Conservation (phyloP, 1,284 basidiomycete genomes). For the Polyporus tsugae region DNA sequence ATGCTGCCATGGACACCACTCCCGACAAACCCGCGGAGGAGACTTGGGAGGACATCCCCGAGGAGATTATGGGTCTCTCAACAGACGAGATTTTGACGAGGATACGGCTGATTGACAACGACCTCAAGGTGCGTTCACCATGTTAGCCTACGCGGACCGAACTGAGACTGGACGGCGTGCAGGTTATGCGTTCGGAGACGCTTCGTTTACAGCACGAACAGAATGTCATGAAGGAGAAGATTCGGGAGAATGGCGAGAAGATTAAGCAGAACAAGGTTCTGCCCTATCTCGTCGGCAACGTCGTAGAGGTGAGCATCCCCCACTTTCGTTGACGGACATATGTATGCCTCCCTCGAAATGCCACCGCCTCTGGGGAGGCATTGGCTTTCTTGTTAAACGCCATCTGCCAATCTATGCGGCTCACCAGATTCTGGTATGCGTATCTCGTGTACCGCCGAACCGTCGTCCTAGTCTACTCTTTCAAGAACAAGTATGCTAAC, state of each 20-base stretch:
- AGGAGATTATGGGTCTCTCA: slow-evolving; percentile 75
- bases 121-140: slow-evolving; percentile 78
- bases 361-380: not conserved
- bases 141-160: too few species aligned
- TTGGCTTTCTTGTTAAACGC: too few species aligned
- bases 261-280: slow-evolving; percentile 99
- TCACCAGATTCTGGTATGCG: not conserved
- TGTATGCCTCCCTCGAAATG: not conserved
- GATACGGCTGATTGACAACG: slow-evolving; percentile 92
- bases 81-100: slow-evolving; percentile 89
- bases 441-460: not conserved
- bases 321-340: not conserved
- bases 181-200: slow-evolving; percentile 97
- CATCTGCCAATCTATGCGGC: too few species aligned
- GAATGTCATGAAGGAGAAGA: slow-evolving; percentile 97
- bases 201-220: slow-evolving; percentile 94
- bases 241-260: slow-evolving; percentile 97
- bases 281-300: slow-evolving; percentile 97
- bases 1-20: slow-evolving; percentile 74
- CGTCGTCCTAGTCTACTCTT: not conserved
- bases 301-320: slow-evolving; percentile 80
- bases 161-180: not conserved
- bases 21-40: slow-evolving; percentile 76
- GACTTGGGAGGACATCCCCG: slow-evolving; percentile 85
- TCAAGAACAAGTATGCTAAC: slow-evolving; percentile 5